A percentile compares a stretch with the other conserved stretches of the same genome.
Conservation (phyloP, 1,139 yeast genomes). For the Starmera stellimalicola region DNA sequence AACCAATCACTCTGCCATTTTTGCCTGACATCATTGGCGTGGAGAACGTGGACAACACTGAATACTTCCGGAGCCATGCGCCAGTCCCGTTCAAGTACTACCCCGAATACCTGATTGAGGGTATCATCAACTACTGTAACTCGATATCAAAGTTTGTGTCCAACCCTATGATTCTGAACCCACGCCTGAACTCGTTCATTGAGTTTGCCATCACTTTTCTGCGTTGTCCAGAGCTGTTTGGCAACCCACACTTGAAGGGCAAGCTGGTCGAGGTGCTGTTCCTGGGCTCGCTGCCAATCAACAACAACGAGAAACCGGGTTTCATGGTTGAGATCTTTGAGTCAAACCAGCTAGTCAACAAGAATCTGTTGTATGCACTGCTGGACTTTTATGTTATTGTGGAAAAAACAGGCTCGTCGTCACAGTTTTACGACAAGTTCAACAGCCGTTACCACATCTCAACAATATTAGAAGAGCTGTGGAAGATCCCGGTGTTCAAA, state of each 20-base stretch:
- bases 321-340: slow-evolving; percentile 60
- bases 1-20: slow-evolving; percentile 53
- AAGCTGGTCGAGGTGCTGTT: slow-evolving; percentile 74
- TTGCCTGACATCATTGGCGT: slow-evolving; percentile 39
- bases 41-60: slow-evolving; percentile 63
- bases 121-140: slow-evolving; percentile 66
- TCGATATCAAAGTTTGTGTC: slow-evolving; percentile 50
- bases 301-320: slow-evolving; percentile 52
- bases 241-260: slow-evolving; percentile 90
- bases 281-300: slow-evolving; percentile 57
- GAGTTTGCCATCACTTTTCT: slow-evolving; percentile 67
- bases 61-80: slow-evolving; percentile 51
- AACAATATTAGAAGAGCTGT: slow-evolving; percentile 69
- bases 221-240: slow-evolving; percentile 77
- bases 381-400: slow-evolving; percentile 89
- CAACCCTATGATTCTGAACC: slow-evolving; percentile 50
- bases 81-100: slow-evolving; percentile 74
- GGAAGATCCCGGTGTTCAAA: slow-evolving; percentile 66
- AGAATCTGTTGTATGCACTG: slow-evolving; percentile 70
- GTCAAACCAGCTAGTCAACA: slow-evolving; percentile 49
- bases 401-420: slow-evolving; percentile 91
- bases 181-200: slow-evolving; percentile 48
- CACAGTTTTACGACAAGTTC: slow-evolving; percentile 94
- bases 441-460: slow-evolving; percentile 85
- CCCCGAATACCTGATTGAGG: slow-evolving; percentile 85